Evolutionary conservation across 2,329 filamentous ascomycete genomes (phyloP).

Genomic region (Alternaria alternata): DNA sequence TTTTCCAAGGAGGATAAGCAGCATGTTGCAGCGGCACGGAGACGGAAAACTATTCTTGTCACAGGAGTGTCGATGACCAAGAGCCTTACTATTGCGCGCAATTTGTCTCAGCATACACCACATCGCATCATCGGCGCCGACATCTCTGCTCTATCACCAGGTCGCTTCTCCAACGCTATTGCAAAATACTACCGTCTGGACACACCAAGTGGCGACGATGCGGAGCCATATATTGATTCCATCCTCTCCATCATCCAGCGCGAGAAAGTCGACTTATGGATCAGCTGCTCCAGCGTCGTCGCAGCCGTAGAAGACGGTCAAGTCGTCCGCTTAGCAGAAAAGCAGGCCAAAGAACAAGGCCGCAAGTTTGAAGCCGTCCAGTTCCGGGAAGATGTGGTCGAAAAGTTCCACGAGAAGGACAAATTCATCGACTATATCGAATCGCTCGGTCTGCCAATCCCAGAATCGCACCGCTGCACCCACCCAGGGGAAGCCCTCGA

Average conservation of each 20-base stretch:
- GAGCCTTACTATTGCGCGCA: conserved; percentile 70
- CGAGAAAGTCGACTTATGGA: conserved; percentile 74
- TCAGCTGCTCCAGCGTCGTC: conserved; percentile 74
- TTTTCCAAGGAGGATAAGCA: conserved; percentile 27
- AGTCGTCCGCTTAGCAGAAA: conserved; percentile 59
- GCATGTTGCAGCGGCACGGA: conserved; percentile 30
- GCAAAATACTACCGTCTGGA: conserved; percentile 62
- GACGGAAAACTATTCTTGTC: conserved; percentile 67
- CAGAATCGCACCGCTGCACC: conserved; percentile 60
- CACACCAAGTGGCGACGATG: conserved; percentile 43
- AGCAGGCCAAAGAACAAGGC: conserved; percentile 58
- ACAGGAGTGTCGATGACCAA: conserved; percentile 78
- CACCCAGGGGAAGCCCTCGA: conserved; percentile 62
- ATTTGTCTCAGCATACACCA: conserved; percentile 67
- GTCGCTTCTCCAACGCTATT: conserved; percentile 67
- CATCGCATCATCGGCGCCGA: conserved; percentile 78
- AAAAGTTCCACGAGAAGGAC: conserved; percentile 69
- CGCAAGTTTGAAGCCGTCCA: conserved; percentile 70
- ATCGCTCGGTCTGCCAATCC: conserved; percentile 52
- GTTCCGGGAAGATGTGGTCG: conserved; percentile 65
- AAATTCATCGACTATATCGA: conserved; percentile 68
- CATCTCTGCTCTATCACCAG: conserved; percentile 52
- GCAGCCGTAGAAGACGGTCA: conserved; percentile 72
- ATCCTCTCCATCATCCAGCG: conserved; percentile 66
- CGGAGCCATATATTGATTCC: conserved; percentile 62